These are phyloP conservation scores for Pterulicium gracile DNA, from an alignment of 1,284 basidiomycete species.

Conservation along the genomic window DNA sequence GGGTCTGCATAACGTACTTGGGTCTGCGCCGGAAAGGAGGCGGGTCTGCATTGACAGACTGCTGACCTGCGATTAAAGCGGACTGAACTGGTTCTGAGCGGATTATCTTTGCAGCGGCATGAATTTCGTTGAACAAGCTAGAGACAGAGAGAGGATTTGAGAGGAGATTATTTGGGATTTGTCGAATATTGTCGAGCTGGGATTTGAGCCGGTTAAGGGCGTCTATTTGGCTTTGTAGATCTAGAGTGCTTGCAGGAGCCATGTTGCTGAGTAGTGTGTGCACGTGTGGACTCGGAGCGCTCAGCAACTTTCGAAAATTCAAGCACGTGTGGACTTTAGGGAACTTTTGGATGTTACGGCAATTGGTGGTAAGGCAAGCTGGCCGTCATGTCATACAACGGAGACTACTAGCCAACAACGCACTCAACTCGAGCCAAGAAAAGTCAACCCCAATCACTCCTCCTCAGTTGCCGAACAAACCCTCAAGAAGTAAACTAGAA, in stretches of 20 bases:
- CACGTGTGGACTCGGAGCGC: too few relatives aligned
- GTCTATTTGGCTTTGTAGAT: constrained; percentile 32
- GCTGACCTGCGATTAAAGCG: constrained; percentile 38
- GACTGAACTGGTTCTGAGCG: constrained; percentile 39
- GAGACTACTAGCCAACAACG: constrained; percentile 1
- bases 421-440: constrained; percentile 8
- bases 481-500: constrained; percentile 44
- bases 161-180: constrained; percentile 30
- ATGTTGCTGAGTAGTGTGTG: too few relatives aligned
- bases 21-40: constrained; percentile 27
- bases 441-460: constrained; percentile 10
- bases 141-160: constrained; percentile 9
- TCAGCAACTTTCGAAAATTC: too few relatives aligned
- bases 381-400: neutral
- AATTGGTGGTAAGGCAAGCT: neutral
- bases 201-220: constrained; percentile 32
- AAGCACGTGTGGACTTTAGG: neutral
- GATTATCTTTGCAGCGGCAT: constrained; percentile 32
- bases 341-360: neutral
- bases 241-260: too few relatives aligned
- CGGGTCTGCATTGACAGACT: constrained; percentile 35
- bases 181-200: constrained; percentile 31
- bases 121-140: constrained; percentile 19
- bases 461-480: constrained; percentile 9
- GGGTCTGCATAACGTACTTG: neutral